Evolutionary conservation across 2,329 filamentous ascomycete genomes (phyloP).

Genomic region (Colletotrichum noveboracense): DNA sequence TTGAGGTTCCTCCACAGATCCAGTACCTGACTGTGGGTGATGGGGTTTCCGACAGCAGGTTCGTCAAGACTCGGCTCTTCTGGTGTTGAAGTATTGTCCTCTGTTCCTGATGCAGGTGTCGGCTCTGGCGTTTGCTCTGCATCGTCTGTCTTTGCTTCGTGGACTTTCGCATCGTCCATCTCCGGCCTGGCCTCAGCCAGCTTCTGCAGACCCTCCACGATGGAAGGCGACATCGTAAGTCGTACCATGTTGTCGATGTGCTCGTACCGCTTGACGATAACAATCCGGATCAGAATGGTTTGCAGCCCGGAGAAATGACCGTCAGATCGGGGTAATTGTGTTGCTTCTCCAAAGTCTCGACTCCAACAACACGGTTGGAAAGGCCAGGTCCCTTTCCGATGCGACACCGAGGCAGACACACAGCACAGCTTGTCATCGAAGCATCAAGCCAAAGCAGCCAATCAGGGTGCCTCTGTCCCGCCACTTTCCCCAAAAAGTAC

Average conservation of each 20-base stretch:
- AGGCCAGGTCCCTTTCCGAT: background rate
- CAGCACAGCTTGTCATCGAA: background rate
- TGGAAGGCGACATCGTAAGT: constrained; percentile 75
- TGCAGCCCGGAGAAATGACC: no score
- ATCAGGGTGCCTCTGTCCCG: background rate
- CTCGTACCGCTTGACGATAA: background rate
- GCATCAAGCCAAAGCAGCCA: background rate
- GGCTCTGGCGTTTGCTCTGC: background rate
- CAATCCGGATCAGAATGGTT: background rate
- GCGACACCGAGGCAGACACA: background rate
- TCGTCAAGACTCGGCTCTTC: constrained; percentile 54
- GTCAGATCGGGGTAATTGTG: background rate
- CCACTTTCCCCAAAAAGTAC: background rate
- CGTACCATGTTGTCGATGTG: constrained; percentile 65
- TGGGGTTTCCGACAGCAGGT: constrained; percentile 66
- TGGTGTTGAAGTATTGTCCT: background rate
- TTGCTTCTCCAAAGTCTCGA: background rate
- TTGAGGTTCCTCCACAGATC: constrained; percentile 62
- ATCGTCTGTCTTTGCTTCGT: background rate
- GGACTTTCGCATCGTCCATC: constrained; percentile 13
- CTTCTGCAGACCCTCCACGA: constrained; percentile 65
- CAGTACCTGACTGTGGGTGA: constrained; percentile 74
- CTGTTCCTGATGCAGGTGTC: background rate
- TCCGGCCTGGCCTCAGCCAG: constrained; percentile 28
- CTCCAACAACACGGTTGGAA: background rate